Base-by-base conservation (phyloP, 768 basidiomycete genomes). In the Suillus subluteus region DNA sequence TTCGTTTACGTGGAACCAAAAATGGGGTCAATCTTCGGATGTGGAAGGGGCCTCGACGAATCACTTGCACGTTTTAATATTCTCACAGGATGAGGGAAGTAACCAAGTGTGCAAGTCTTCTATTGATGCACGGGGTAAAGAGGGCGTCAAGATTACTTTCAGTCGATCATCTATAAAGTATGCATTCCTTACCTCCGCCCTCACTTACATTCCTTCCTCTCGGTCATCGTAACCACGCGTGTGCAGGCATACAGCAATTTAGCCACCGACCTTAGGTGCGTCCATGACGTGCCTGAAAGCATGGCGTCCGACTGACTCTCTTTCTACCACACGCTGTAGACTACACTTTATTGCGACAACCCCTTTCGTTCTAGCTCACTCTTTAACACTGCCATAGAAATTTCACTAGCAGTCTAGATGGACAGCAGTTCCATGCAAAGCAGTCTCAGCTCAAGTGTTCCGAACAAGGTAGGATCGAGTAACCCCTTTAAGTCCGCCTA, bases 61-160 rank as follows among this genome's bases (percentile, higher is more conserved):
- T 26, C 26, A 26, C 26, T 7, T 37, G 12, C 35, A 56, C 55
- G 55, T 56, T 56, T 56, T 56, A 37, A 56, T 56, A 44, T 71
- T 75, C 65, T 71, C 71, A 72, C 56, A 55, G 52, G 67, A 67
- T 52, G 48, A 66, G 63, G 76, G 67, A 58, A 54, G 67, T 69
- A 68, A 70, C 69, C 75, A 62, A 65, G 68, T 66, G 63, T 62
- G 68, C 44, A 62, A 70, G 70, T 70, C 78, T 73, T 77, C 64
- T 40, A 43, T 61, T 61, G 56, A 62, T 37, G n/a, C 58, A 58
- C 64, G 64, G 73, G 30, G 63, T 65, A 66, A 64, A 64, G 43
- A 30, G 56, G 59, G 59, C 59, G 59, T 30, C 41, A 61, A 63
- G 62, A 63, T 63, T 61, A 63, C 59, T 63, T 35, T 37, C 58